Conservation (phyloP, 139 green algal species). For the Chlorella sp. region DNA sequence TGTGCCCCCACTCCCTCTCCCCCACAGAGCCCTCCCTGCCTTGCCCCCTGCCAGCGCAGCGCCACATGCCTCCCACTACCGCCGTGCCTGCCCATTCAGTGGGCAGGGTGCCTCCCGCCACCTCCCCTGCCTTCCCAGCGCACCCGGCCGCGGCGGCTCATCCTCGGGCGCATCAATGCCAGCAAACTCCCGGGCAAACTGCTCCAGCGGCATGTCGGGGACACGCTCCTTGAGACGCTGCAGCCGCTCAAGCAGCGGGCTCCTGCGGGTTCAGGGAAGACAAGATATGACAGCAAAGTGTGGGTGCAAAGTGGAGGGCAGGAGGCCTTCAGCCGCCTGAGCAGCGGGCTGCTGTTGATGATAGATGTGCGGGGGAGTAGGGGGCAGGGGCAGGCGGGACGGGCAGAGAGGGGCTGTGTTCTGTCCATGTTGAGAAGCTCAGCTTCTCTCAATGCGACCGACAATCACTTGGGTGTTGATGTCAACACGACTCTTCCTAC, state of each 20-base stretch:
- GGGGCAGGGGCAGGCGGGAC: not conserved
- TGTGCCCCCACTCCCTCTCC: too few species aligned
- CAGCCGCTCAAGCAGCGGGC: constrained; percentile 9
- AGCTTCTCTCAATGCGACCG: not conserved
- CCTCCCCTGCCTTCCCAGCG: not conserved
- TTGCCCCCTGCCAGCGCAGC: not conserved
- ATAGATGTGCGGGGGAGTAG: too few species aligned
- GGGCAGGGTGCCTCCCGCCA: not conserved
- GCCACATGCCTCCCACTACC: not conserved
- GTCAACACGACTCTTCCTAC: too few species aligned
- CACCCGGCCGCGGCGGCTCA: constrained; percentile 25
- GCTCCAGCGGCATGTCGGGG: constrained; percentile 17
- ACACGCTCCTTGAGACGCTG: constrained; percentile 6
- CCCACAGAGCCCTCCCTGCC: not conserved
- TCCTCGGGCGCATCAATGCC: not conserved
- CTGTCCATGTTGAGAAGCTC: not conserved
- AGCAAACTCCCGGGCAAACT: not conserved
- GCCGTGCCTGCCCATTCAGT: not conserved
- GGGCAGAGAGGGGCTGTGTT: not conserved
- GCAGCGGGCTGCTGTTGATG: too few species aligned
- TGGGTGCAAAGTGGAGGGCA: too few species aligned
- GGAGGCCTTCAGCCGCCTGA: too few species aligned
- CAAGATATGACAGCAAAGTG: not conserved
- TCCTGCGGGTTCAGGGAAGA: not conserved
- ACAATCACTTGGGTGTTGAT: not conserved